Evolutionary conservation across 768 basidiomycete genomes (phyloP).

Genomic region (Leccinum obscurum): DNA sequence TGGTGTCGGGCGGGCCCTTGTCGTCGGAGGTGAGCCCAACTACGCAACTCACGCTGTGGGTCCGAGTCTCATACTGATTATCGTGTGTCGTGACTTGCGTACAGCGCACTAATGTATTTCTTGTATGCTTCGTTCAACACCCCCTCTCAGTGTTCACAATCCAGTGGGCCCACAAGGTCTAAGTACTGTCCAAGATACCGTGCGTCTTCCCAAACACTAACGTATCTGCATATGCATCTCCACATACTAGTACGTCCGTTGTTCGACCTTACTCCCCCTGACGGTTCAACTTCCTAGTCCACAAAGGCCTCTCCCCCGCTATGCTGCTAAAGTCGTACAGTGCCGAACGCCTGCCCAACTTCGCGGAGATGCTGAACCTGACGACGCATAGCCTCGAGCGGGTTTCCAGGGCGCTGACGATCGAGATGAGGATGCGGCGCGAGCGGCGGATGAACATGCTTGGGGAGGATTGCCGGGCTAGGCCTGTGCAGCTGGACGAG

Average conservation of each 20-base stretch:
- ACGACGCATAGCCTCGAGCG: slow-evolving; percentile 32
- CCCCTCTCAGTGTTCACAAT: slow-evolving; percentile 19
- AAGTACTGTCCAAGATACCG: slow-evolving; percentile 41
- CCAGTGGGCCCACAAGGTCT: slow-evolving; percentile 33
- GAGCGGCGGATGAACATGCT: slow-evolving; percentile 20
- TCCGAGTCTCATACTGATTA: not conserved
- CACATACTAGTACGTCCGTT: too few relatives aligned
- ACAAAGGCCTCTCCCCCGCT: too few relatives aligned
- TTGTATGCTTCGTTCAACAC: too few relatives aligned
- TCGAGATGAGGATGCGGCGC: not conserved
- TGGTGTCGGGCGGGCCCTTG: slow-evolving; percentile 39
- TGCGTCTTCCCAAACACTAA: slow-evolving; percentile 23
- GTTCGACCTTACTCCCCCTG: too few relatives aligned
- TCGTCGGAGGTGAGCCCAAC: slow-evolving; percentile 41
- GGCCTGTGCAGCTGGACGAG: too few relatives aligned
- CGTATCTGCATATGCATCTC: too few relatives aligned
- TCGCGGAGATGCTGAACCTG: slow-evolving; percentile 1
- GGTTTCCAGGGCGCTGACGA: not conserved
- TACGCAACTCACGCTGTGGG: not conserved
- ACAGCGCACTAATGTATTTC: slow-evolving; percentile 15
- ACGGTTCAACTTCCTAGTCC: too few relatives aligned
- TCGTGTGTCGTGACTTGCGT: not conserved
- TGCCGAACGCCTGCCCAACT: too few relatives aligned
- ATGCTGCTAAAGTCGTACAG: too few relatives aligned
- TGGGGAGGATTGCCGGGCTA: slow-evolving; percentile 1